Evolutionary conservation across 352 stramenopile genomes (phyloP).

Genomic region (Plasmopara halstedii): DNA sequence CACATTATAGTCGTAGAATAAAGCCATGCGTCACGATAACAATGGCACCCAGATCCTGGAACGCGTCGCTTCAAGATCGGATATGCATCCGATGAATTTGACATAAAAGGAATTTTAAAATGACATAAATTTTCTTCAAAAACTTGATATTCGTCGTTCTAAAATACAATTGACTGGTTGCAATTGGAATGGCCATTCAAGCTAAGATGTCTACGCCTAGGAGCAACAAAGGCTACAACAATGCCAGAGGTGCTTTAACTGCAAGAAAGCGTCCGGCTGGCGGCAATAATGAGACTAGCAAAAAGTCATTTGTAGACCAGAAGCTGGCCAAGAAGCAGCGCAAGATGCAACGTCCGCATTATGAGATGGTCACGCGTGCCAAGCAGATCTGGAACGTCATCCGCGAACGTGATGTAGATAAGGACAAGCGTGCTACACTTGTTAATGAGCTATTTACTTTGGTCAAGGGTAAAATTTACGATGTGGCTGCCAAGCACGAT

Average conservation of each 20-base stretch:
- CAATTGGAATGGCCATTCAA: constrained; percentile 22
- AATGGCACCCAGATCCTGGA: neutral
- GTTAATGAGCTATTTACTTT: constrained; percentile 88
- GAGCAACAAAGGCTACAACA: constrained; percentile 16
- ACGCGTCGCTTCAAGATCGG: constrained; percentile 20
- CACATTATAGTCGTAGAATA: constrained; percentile 83
- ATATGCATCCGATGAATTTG: no score
- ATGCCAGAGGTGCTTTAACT: constrained; percentile 26
- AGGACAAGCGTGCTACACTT: constrained; percentile 72
- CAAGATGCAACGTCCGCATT: constrained; percentile 92
- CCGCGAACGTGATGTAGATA: constrained; percentile 78
- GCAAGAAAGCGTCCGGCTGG: constrained; percentile 56
- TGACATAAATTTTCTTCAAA: no score
- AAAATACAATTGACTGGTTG: constrained; percentile 21
- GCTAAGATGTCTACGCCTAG: constrained; percentile 11
- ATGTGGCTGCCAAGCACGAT: constrained; percentile 94
- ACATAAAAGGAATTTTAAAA: no score
- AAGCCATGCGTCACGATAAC: constrained; percentile 24
- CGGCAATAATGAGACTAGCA: constrained; percentile 38
- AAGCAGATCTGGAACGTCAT: constrained; percentile 97
- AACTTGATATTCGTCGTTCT: no score
- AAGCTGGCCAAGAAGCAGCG: constrained; percentile 90
- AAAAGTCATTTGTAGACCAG: constrained; percentile 83
- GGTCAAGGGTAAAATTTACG: constrained; percentile 91
- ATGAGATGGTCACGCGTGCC: constrained; percentile 87